Base-by-base conservation (phyloP, 2,329 filamentous ascomycete species). In the Diaporthe australafricana region DNA sequence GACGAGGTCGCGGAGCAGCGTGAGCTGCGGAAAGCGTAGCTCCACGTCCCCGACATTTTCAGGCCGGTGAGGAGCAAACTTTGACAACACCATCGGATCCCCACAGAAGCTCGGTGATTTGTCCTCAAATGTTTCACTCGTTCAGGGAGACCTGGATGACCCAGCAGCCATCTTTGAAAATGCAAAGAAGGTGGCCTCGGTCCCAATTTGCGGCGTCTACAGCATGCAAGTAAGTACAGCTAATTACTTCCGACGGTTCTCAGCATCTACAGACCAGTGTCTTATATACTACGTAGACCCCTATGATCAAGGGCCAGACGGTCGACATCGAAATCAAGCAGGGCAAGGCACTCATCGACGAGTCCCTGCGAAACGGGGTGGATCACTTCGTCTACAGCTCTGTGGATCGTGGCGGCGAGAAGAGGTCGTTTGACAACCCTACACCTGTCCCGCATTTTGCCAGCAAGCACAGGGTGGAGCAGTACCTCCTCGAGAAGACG, bases 341-440 rank as follows among this genome's bases (percentile, higher is more conserved):
- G 40, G 55, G 55, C n/a, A 60, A 60, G 42, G 35, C 55, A 60
- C 55, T 60, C 55, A 82, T 90, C 48, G 85, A 89, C 63, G 84
- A 84, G 12, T 83, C 87, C 0, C 75, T 88, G 35, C 82, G 83
- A 17, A 78, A 87, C 47, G 82, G 83, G 5, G 85, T 91, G 38
- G 81, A 84, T 42, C 86, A 88, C 75, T 90, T 92, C 74, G 86
- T 92, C 53, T 92, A 91, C 79, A 87, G 85, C 1, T 89, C 87
- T 48, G 88, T 92, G 16, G 91, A 92, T 71, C 88, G 90, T n/a
- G 89, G 89, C 35, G 89, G 90, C 38, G 85, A 88, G 48, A 80
- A 81, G 3, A 83, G 83, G 47, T 85, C 84, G 66, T 83, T 85
- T 74, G 83, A 83, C 14, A 83, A 83, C 69, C 84, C 87, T 1